These are phyloP conservation scores for Conringia planisiliqua DNA, from an alignment of 345 rosid species.

Conservation along the genomic window DNA sequence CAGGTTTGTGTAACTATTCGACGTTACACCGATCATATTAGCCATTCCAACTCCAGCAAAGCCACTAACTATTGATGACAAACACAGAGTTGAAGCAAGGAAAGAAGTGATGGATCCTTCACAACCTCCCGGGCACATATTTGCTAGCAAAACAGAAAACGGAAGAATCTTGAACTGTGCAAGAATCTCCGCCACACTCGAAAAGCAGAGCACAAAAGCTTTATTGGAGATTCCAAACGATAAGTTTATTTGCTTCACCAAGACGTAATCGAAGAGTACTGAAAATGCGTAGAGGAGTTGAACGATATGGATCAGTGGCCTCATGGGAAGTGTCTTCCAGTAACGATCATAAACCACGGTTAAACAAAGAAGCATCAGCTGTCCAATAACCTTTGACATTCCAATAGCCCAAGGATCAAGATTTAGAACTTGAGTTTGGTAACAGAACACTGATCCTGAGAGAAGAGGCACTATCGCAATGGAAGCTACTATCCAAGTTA, in stretches of 20 bases:
- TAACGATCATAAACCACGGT: conserved; percentile 56
- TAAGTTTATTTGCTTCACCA: conserved; percentile 60
- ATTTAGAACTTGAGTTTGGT: conserved; percentile 73
- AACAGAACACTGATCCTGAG: conserved; percentile 79
- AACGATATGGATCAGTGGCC: conserved; percentile 50
- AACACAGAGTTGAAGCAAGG: conserved; percentile 64
- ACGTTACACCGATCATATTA: conserved; percentile 57
- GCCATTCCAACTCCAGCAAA: conserved; percentile 73
- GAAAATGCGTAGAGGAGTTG: conserved; percentile 61
- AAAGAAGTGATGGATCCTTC: conserved; percentile 89
- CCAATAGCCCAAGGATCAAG: conserved; percentile 72
- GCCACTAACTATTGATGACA: conserved; percentile 71
- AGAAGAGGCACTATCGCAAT: conserved; percentile 62
- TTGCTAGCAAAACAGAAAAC: conserved; percentile 56
- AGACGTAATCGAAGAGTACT: conserved; percentile 65
- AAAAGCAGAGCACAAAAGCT: conserved; percentile 59
- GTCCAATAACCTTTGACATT: conserved; percentile 78
- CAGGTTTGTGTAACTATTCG: conserved; percentile 51
- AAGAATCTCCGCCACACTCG: conserved; percentile 69
- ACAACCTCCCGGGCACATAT: conserved; percentile 71
- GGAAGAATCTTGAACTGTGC: conserved; percentile 90
- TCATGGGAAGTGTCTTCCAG: conserved; percentile 66
- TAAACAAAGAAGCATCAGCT: conserved; percentile 57
- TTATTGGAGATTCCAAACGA: conserved; percentile 68
- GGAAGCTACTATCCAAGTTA: conserved; percentile 67